These are phyloP conservation scores for Bacidia rubella DNA, from an alignment of 495 filamentous ascomycete genomes.

Conservation along the genomic window DNA sequence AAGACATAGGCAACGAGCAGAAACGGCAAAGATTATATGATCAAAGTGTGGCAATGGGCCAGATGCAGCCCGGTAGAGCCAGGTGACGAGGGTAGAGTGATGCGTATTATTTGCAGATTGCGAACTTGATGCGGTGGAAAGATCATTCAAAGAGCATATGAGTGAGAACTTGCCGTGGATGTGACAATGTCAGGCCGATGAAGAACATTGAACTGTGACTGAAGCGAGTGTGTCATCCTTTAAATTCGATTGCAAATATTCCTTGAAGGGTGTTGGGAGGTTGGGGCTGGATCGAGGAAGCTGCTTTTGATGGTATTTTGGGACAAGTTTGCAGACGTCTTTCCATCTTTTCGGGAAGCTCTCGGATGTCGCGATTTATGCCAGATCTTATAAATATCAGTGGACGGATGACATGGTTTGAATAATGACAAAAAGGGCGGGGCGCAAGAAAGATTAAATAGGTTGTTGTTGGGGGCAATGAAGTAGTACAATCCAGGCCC, in stretches of 20 bases:
- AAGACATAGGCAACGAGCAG: slow-evolving; percentile 36
- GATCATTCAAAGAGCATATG: background rate
- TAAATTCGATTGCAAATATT: background rate
- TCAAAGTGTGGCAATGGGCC: slow-evolving; percentile 29
- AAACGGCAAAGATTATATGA: slow-evolving; percentile 55
- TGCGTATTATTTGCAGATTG: background rate
- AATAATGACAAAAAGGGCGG: background rate
- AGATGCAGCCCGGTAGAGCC: slow-evolving; percentile 23
- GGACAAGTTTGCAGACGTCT: too few relatives aligned
- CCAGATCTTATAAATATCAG: too few relatives aligned
- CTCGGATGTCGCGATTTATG: too few relatives aligned
- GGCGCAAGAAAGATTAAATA: background rate
- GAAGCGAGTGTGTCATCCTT: too few relatives aligned
- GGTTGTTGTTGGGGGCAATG: too few relatives aligned
- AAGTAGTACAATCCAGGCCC: background rate
- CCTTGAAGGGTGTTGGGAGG: too few relatives aligned
- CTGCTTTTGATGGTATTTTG: background rate
- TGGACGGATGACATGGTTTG: background rate
- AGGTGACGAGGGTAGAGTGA: slow-evolving; percentile 7
- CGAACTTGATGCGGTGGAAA: background rate
- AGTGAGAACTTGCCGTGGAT: too few relatives aligned
- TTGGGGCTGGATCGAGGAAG: background rate
- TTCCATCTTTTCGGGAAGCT: background rate
- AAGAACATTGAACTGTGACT: too few relatives aligned
- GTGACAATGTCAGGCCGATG: too few relatives aligned